Evolutionary conservation across 331 rosid species (phyloP).

Genomic region (Dryas integrifolia): DNA sequence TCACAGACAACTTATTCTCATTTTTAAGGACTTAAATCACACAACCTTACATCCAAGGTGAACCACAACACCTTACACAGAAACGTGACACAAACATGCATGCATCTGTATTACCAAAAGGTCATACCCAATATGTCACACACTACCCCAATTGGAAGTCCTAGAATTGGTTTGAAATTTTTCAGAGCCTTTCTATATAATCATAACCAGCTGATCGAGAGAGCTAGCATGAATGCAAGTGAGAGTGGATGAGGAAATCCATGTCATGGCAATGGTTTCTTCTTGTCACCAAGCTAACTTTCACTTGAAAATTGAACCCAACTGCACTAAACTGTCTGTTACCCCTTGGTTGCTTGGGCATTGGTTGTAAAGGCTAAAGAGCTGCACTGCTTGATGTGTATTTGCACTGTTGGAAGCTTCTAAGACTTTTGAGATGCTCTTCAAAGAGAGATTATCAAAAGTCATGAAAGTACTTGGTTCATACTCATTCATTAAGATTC

Average conservation of each 20-base stretch:
- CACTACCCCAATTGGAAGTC: slow-evolving; percentile 28
- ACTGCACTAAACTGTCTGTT: slow-evolving; percentile 49
- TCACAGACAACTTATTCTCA: neutral
- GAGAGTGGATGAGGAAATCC: slow-evolving; percentile 54
- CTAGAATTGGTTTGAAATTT: slow-evolving; percentile 32
- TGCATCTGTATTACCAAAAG: slow-evolving; percentile 29
- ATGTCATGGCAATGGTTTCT: slow-evolving; percentile 43
- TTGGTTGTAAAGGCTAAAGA: slow-evolving; percentile 42
- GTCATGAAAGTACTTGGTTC: too few relatives aligned
- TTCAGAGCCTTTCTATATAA: slow-evolving; percentile 38
- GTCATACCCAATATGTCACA: slow-evolving; percentile 46
- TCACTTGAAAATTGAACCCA: slow-evolving; percentile 48
- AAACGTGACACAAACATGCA: neutral
- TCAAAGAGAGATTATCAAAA: neutral
- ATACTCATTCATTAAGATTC: neutral
- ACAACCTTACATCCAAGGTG: slow-evolving; percentile 29
- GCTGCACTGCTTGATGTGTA: slow-evolving; percentile 50
- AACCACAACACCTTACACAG: neutral
- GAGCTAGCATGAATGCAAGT: neutral
- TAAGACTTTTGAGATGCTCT: slow-evolving; percentile 55
- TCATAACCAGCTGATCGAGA: slow-evolving; percentile 6
- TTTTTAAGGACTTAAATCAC: slow-evolving; percentile 4
- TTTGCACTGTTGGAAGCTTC: slow-evolving; percentile 67
- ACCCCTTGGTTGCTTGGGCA: slow-evolving; percentile 58
- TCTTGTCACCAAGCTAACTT: slow-evolving; percentile 45